These are phyloP conservation scores for Saccharomycopsis olivae DNA, from an alignment of 805 yeast genomes.

Conservation along the genomic window DNA sequence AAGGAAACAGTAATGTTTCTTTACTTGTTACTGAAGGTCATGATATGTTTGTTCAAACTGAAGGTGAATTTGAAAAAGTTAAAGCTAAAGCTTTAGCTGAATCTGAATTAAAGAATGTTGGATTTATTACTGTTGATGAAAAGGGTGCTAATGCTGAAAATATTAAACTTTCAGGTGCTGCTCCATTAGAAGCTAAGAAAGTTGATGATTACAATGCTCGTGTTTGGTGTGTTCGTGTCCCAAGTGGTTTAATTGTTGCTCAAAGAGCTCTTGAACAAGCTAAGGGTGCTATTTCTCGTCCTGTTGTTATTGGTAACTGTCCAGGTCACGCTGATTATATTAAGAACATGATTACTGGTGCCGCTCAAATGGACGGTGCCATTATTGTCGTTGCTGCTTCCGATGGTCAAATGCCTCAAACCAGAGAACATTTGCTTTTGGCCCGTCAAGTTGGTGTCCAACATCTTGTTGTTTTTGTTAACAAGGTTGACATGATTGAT, in stretches of 20 bases:
- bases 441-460: constrained; percentile 99
- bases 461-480: constrained; percentile 92
- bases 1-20: background rate
- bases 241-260: constrained; percentile 1
- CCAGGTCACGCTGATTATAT: constrained; percentile 98
- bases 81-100: constrained; percentile 1
- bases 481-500: constrained; percentile 95
- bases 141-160: too few relatives aligned
- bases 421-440: constrained; percentile 95
- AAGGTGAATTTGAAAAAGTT: background rate
- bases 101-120: background rate
- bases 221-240: constrained; percentile 2
- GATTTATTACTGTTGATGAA: background rate
- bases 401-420: constrained; percentile 99
- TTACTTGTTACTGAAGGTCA: background rate
- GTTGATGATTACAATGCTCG: background rate
- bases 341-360: constrained; percentile 96
- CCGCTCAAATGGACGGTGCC: constrained; percentile 99
- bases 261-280: background rate
- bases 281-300: constrained; percentile 1
- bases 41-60: constrained; percentile 1
- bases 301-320: too few relatives aligned
- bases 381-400: constrained; percentile 98
- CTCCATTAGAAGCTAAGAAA: background rate
- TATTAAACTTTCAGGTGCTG: background rate